Base-by-base conservation (phyloP, 2,329 filamentous ascomycete species). In the Exophiala bonariae region DNA sequence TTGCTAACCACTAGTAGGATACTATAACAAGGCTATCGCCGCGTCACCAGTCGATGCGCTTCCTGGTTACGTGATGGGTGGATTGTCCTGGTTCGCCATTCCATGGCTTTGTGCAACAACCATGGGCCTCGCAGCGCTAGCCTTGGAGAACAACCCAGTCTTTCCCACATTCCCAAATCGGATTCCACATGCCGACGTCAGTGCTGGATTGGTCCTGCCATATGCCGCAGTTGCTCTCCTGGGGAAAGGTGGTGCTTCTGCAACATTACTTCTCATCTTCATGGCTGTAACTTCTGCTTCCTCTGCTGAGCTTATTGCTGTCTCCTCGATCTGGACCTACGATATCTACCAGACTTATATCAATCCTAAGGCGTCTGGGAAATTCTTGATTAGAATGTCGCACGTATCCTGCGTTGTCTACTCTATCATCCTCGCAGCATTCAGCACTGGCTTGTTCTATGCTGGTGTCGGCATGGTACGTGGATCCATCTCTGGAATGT, bases 1-100 rank as follows among this genome's bases (percentile, higher is more conserved):
- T n/a, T n/a, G n/a, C n/a, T n/a, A n/a, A n/a, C n/a, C n/a, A n/a
- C n/a, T n/a, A n/a, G n/a, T n/a, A n/a, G 68, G 86, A 13, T 95
- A 95, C 72, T 95, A 90, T 71, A 93, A 95, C 76, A 95, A 95
- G 68, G 90, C 89, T 13, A 95, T 96, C 60, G 89, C 91, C 5
- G 89, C 91, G 0, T 86, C 83, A 17, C 89, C 89, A 1, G 86
- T 92, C 0, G 83, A 92, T 51, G 91, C 90, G 0, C 80, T 96
- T 2, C 90, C 90, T 0, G 90, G 90, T 14, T 96, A 96, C 62
- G 85, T 96, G 44, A 79, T 92, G 52, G 90, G 90, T 4, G 90
- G 91, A 17, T 77, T 95, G 1, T 84, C 81, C 40, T 96, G 90
- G 90, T 96, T 96, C 59, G 90, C 90, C 1, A 95, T 96, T 42